Evolutionary conservation across 371 early-diverging fungal species (phyloP).

Genomic region (Rhizopus microsporus): DNA sequence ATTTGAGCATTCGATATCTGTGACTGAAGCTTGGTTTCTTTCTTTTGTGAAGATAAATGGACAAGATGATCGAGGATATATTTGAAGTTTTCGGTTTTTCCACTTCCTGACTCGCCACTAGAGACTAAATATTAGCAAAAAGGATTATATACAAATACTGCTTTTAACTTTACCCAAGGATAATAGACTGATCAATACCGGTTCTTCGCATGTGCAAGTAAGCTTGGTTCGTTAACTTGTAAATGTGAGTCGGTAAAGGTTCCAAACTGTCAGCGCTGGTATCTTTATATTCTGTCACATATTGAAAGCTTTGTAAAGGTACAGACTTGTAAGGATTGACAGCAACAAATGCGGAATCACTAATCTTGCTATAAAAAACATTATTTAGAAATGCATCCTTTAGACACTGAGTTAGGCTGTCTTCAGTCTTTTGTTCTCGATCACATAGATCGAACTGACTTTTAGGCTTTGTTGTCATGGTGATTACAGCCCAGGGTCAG

Average conservation of each 20-base stretch:
- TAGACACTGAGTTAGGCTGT: conserved; percentile 15
- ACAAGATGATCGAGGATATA: conserved; percentile 68
- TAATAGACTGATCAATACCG: conserved; percentile 81
- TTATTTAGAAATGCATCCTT: conserved; percentile 47
- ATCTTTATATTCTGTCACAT: conserved; percentile 74
- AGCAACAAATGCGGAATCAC: conserved; percentile 58
- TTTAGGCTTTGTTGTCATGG: not conserved
- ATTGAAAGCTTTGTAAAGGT: conserved; percentile 56
- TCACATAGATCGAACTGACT: conserved; percentile 17
- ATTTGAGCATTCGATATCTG: conserved; percentile 72
- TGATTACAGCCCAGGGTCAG: not conserved
- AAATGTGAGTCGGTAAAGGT: conserved; percentile 80
- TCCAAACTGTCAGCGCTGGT: conserved; percentile 55
- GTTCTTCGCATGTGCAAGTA: conserved; percentile 84
- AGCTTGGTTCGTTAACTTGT: conserved; percentile 71
- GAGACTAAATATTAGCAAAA: not conserved
- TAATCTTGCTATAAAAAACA: conserved; percentile 65
- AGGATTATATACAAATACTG: conserved; percentile 9
- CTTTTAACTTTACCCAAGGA: conserved; percentile 59
- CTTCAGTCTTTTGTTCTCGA: conserved; percentile 16
- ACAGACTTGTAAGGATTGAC: conserved; percentile 60
- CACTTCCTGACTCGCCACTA: conserved; percentile 92
- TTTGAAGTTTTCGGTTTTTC: conserved; percentile 78
- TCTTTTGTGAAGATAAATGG: conserved; percentile 75
- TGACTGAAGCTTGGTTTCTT: conserved; percentile 78